These are phyloP conservation scores for Ilyonectria mors-panacis DNA, from an alignment of 2,329 filamentous ascomycete genomes.

Conservation along the genomic window DNA sequence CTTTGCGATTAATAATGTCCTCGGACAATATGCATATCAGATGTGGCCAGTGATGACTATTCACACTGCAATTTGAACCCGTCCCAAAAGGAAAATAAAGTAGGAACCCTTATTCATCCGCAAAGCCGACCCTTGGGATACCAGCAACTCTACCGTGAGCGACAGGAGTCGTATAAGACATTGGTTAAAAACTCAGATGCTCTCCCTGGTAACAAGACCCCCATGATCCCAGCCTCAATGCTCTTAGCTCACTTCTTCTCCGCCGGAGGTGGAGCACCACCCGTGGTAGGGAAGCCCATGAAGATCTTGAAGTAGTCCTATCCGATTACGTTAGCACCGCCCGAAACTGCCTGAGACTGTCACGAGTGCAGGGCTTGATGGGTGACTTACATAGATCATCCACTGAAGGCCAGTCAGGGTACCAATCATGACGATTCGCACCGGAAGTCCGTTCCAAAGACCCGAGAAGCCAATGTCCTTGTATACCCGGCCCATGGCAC, in stretches of 20 bases:
- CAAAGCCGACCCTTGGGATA: not conserved
- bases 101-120: not conserved
- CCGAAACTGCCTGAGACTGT: not conserved
- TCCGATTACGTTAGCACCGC: slow-evolving; percentile 37
- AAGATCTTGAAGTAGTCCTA: slow-evolving; percentile 91
- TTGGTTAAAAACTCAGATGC: not conserved
- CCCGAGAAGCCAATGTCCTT: slow-evolving; percentile 87
- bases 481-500: slow-evolving; percentile 85
- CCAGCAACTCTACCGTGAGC: not conserved
- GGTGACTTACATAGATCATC: slow-evolving; percentile 85
- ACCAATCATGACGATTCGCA: slow-evolving; percentile 91
- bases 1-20: too few relatives aligned
- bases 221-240: not conserved
- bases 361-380: not conserved
- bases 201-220: not conserved
- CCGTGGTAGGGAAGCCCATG: slow-evolving; percentile 89
- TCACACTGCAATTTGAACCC: too few relatives aligned
- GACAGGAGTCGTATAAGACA: not conserved
- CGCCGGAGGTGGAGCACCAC: slow-evolving; percentile 72
- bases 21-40: too few relatives aligned
- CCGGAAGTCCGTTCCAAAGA: slow-evolving; percentile 92
- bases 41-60: too few relatives aligned
- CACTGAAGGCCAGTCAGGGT: slow-evolving; percentile 88
- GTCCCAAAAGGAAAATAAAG: not conserved
- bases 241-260: slow-evolving; percentile 59